Conservation (phyloP, 495 filamentous ascomycete species). For the Apiosordaria backusii region DNA sequence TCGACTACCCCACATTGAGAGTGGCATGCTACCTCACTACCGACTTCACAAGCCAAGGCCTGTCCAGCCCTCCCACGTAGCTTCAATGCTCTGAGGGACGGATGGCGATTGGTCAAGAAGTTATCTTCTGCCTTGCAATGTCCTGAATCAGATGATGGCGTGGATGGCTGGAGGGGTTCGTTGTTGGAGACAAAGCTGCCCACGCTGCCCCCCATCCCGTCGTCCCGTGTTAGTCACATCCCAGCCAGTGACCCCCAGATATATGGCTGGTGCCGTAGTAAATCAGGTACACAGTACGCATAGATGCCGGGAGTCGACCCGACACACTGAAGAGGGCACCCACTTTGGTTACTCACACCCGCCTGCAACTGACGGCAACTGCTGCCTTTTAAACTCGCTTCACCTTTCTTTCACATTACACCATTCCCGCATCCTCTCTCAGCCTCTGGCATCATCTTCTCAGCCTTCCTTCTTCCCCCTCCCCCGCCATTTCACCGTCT, state of each 20-base stretch:
- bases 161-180: slow-evolving; percentile 4
- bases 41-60: slow-evolving; percentile 13
- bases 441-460: not conserved
- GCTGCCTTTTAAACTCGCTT: not conserved
- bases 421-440: not conserved
- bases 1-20: not conserved
- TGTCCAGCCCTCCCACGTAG: slow-evolving; percentile 19
- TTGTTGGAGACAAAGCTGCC: slow-evolving; percentile 20
- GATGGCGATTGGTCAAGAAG: no score
- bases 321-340: not conserved
- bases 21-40: slow-evolving; percentile 7
- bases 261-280: no score
- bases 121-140: slow-evolving; percentile 1
- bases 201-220: no score
- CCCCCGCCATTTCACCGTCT: not conserved
- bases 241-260: no score
- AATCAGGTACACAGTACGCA: not conserved
- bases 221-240: not conserved
- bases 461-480: not conserved
- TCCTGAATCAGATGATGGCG: slow-evolving; percentile 22
- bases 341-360: not conserved
- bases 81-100: not conserved
- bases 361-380: not conserved
- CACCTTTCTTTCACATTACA: not conserved
- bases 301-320: not conserved